A percentile compares a stretch with the other conserved stretches of the same genome.
These are phyloP conservation scores for Capsella bursapastoris DNA, from an alignment of 345 rosid species.

Conservation along the genomic window DNA sequence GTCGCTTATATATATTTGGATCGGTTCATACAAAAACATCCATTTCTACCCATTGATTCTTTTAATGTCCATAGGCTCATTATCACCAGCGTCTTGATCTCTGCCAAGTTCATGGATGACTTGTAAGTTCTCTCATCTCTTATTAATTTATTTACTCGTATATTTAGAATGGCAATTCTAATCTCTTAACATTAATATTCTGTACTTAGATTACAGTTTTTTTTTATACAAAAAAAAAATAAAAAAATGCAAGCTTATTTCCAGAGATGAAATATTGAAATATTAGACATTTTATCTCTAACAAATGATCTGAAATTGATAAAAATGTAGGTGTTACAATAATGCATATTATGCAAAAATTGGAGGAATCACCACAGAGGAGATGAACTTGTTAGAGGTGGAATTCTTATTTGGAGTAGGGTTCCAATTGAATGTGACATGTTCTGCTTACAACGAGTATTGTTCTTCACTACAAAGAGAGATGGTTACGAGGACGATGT, in stretches of 20 bases:
- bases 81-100: constrained; percentile 74
- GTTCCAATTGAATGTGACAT: constrained; percentile 66
- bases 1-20: constrained; percentile 77
- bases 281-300: neutral
- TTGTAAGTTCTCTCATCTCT: constrained; percentile 52
- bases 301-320: neutral
- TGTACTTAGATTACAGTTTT: too few relatives aligned
- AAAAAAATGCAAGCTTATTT: neutral
- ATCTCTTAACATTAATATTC: too few relatives aligned
- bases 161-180: too few relatives aligned
- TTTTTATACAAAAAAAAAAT: too few relatives aligned
- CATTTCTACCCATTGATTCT: constrained; percentile 60
- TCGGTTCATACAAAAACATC: constrained; percentile 62
- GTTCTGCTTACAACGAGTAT: constrained; percentile 55
- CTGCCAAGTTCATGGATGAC: constrained; percentile 87
- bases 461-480: constrained; percentile 58
- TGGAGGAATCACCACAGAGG: constrained; percentile 68
- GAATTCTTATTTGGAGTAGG: constrained; percentile 73
- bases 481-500: constrained; percentile 39
- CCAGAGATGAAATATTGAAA: neutral
- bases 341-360: constrained; percentile 70
- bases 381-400: constrained; percentile 70
- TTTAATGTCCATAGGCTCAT: constrained; percentile 72
- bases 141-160: neutral
- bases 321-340: constrained; percentile 56